Percentiles rank a stretch among this genome's conserved stretches.
Conservation (phyloP, 2,329 filamentous ascomycete genomes). For the Calonectria leucothoes region DNA sequence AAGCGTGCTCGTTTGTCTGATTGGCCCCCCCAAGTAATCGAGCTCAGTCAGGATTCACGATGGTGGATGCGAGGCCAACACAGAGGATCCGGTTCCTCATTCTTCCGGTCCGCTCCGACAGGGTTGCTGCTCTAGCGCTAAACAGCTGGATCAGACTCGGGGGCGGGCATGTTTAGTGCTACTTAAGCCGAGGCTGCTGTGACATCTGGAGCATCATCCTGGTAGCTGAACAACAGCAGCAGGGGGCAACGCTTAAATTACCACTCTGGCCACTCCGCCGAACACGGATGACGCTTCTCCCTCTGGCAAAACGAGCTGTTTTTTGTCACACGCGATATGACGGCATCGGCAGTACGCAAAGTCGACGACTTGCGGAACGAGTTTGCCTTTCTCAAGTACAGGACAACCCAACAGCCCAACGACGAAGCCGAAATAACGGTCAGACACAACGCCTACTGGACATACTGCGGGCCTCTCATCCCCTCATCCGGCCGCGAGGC, state of each 20-base stretch:
- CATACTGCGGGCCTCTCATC: slow-evolving; percentile 57
- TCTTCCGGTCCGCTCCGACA: not conserved
- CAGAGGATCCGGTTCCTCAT: not conserved
- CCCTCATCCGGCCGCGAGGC: not conserved
- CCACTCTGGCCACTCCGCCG: not conserved
- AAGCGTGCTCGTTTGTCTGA: not conserved
- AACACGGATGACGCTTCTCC: not conserved
- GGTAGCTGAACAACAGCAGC: not conserved
- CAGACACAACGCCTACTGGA: slow-evolving; percentile 53
- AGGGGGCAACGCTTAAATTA: not conserved
- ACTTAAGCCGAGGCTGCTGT: not conserved
- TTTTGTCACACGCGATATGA: not conserved
- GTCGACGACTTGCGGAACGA: not conserved
- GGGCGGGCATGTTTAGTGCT: not conserved
- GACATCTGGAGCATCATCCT: not conserved
- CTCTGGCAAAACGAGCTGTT: not conserved
- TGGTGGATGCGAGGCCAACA: not conserved
- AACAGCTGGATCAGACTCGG: not conserved
- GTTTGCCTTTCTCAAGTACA: slow-evolving; percentile 26
- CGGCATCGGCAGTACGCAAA: not conserved
- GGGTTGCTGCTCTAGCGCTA: not conserved
- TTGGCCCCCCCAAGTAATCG: not conserved
- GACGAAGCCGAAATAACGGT: slow-evolving; percentile 24
- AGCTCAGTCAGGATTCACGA: not conserved
- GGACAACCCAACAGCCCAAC: not conserved